Percentiles rank a stretch among this genome's conserved stretches.
Evolutionary conservation across 139 green algal genomes (phyloP).

Genomic region (Pseudopediastrum boryanum): DNA sequence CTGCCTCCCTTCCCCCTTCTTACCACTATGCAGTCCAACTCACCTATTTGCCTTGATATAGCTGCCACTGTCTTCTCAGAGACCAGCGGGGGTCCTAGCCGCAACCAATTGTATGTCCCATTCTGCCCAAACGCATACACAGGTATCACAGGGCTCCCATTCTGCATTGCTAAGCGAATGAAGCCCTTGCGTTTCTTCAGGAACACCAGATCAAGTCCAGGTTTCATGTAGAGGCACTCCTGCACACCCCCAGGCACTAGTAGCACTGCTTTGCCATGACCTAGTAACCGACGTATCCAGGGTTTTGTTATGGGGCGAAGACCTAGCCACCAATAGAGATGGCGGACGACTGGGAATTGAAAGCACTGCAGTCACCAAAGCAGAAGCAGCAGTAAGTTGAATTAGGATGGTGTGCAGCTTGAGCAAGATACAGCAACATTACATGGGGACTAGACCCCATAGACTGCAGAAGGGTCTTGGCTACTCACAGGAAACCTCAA

Average conservation of each 20-base stretch:
- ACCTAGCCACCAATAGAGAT: constrained; percentile 75
- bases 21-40: background rate
- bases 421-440: background rate
- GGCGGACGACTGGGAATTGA: constrained; percentile 64
- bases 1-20: background rate
- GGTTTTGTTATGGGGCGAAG: constrained; percentile 49
- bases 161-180: constrained; percentile 74
- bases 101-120: constrained; percentile 62
- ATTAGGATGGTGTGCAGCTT: background rate
- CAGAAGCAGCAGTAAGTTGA: constrained; percentile 1
- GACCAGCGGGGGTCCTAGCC: constrained; percentile 57
- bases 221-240: constrained; percentile 83
- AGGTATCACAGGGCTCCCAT: constrained; percentile 72
- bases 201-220: constrained; percentile 68
- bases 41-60: constrained; percentile 15
- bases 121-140: constrained; percentile 91
- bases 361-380: constrained; percentile 40
- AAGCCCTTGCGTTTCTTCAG: constrained; percentile 74
- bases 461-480: background rate
- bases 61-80: constrained; percentile 18
- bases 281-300: constrained; percentile 51
- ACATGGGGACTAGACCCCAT: no score
- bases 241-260: constrained; percentile 72
- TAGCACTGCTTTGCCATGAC: constrained; percentile 41
- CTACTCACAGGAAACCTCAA: background rate